Evolutionary conservation across 2,329 filamentous ascomycete genomes (phyloP).

Genomic region (Monosporascus sp.): DNA sequence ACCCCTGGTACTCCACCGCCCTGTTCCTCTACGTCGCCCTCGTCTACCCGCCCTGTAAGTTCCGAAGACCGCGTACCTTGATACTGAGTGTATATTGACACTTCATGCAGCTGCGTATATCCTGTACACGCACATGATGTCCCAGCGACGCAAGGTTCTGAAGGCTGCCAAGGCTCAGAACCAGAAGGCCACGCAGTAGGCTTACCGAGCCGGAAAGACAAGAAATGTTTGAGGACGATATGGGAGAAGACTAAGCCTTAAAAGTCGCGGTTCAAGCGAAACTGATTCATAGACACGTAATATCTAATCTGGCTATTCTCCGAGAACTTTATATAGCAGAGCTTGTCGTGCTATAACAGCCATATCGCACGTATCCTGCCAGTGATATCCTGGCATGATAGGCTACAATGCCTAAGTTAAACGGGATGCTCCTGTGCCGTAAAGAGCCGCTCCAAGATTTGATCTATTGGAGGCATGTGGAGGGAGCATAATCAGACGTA

Average conservation of each 20-base stretch:
- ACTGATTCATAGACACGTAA: too few relatives aligned
- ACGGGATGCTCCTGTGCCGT: too few relatives aligned
- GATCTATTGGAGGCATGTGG: neutral
- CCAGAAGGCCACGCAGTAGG: conserved; percentile 36
- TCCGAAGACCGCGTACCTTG: too few relatives aligned
- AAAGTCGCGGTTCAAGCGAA: neutral
- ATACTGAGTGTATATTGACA: too few relatives aligned
- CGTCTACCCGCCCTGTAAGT: conserved; percentile 76
- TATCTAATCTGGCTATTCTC: too few relatives aligned
- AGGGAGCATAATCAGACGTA: neutral
- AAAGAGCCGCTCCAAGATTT: too few relatives aligned
- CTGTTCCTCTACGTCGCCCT: conserved; percentile 70
- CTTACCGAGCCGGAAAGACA: neutral
- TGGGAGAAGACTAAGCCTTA: conserved; percentile 2
- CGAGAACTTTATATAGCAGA: too few relatives aligned
- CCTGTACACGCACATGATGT: conserved; percentile 92
- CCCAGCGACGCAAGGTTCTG: conserved; percentile 76
- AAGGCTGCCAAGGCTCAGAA: conserved; percentile 50
- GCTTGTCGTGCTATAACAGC: too few relatives aligned
- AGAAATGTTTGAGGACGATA: conserved; percentile 5
- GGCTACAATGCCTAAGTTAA: neutral
- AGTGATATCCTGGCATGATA: neutral
- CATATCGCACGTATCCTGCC: too few relatives aligned
- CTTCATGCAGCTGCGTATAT: conserved; percentile 61
- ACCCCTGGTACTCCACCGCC: conserved; percentile 55